Evolutionary conservation across 2,329 filamentous ascomycete genomes (phyloP), one percentile per base, ranked within the genome.

Genomic region (Pyricularia pennisetigena): DNA sequence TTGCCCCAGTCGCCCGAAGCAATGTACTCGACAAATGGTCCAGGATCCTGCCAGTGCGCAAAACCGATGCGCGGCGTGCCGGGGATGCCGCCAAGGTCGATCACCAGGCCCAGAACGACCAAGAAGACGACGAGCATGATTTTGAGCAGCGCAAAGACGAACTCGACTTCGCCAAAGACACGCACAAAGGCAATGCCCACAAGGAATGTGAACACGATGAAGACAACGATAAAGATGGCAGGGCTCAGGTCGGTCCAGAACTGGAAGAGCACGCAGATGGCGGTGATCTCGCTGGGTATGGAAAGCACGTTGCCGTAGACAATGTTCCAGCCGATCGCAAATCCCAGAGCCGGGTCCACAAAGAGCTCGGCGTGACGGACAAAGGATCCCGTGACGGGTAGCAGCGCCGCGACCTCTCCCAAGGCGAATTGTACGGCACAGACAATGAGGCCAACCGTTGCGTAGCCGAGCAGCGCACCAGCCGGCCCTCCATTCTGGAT

Each of bases 91-190:
- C 89, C 89, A 74, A 73, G 66, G 67, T 92, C 88, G 78, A 93
- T 84, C 76, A 88, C 90, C 72, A 93, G 89, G 71, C 84, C 87
- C 72, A 93, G 91, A 74, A 94, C 88, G 80, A 92, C 84, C 80
- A 93, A 92, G 59, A 90, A 90, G 63, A 91, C 68, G 57, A 93
- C 86, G 32, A 90, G 91, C 66, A 93, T 73, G 68, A 94, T 89
- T 78, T 94, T 94, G 81, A 94, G 77, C 8, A 82, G 73, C 0
- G 82, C 82, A 70, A 85, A 84, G 4, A 77, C 76, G 69, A 83
- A 85, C 73, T 85, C 83, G 62, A 88, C 79, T 75, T 88, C 85
- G 71, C 88, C 88, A 72, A 83, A 85, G 61, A 88, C 82, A 59
- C 86, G 81, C 41, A 90, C 79, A 61, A 87, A 81, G 67, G 82